These are phyloP conservation scores for Candida silvicultrix DNA, from an alignment of 805 yeast genomes.

Conservation along the genomic window DNA sequence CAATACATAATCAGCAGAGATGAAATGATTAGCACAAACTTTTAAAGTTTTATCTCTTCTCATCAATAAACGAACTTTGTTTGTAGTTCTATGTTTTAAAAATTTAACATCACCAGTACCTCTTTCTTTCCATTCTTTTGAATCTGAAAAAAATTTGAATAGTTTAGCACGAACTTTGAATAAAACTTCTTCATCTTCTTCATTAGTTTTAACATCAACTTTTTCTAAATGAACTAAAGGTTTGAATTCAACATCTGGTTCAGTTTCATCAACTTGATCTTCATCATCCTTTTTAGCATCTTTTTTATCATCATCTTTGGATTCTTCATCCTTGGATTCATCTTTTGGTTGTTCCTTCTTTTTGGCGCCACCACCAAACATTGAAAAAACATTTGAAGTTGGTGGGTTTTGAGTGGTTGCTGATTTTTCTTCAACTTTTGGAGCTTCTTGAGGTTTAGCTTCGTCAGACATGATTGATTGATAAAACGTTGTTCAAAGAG, in stretches of 20 bases:
- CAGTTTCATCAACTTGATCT: slow-evolving; percentile 31
- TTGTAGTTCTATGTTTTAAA: slow-evolving; percentile 77
- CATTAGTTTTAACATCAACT: slow-evolving; percentile 94
- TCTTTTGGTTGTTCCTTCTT: slow-evolving; percentile 42
- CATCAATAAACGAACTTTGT: slow-evolving; percentile 89
- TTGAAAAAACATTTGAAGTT: slow-evolving; percentile 78
- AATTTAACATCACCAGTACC: slow-evolving; percentile 98
- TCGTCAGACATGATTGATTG: slow-evolving; percentile 17
- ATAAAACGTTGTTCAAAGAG: too few relatives aligned
- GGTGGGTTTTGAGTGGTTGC: slow-evolving; percentile 52
- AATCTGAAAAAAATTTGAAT: slow-evolving; percentile 79
- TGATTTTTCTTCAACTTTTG: slow-evolving; percentile 12
- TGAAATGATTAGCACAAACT: slow-evolving; percentile 95
- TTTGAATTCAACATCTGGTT: slow-evolving; percentile 78
- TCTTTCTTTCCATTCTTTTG: slow-evolving; percentile 98
- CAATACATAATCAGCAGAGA: slow-evolving; percentile 74
- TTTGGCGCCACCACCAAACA: slow-evolving; percentile 90
- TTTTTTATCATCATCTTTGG: slow-evolving; percentile 20
- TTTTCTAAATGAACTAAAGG: slow-evolving; percentile 92
- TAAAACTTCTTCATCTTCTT: slow-evolving; percentile 79
- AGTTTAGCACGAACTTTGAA: slow-evolving; percentile 91
- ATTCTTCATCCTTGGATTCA: slow-evolving; percentile 20
- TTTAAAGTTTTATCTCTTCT: slow-evolving; percentile 98
- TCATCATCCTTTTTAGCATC: slow-evolving; percentile 28
- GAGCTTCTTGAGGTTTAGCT: slow-evolving; percentile 18